Base-by-base conservation (phyloP, 2,329 filamentous ascomycete species). In the Colletotrichum scovillei region DNA sequence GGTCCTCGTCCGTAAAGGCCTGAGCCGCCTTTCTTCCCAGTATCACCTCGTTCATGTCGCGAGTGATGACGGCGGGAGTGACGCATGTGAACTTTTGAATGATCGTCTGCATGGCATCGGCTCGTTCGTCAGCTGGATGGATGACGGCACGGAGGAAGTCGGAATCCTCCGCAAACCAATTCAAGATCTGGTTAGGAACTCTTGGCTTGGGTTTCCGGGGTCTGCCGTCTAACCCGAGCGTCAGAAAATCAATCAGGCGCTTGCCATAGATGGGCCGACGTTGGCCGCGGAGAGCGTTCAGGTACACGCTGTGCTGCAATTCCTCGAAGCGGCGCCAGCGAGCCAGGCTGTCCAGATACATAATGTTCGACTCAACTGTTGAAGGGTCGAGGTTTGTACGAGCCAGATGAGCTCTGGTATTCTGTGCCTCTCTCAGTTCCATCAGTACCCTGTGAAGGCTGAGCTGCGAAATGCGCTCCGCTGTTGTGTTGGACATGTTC, bases 11-110 rank as follows among this genome's bases (percentile, higher is more conserved):
- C 14, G 87, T 85, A 67, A 94, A 89, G 0, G 86, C 86, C 58
- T 89, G 84, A 1, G 91, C 84, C 2, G 90, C 90, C 53, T 85
- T 87, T 1, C 86, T 84, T 0, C 93, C 93, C 7, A 97, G 86
- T 1, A 94, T 81, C 28, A 95, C 86, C 32, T 89, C 87, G 22
- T 91, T 90, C 77, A 97, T 87, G 76, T 97, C 95, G 35, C 93
- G 90, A 0, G 95, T 95, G 4, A 97, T 92, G 14, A 95, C 96
- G 1, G 94, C 92, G 2, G 97, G 97, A 0, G 97, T 98, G 42
- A 98, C 92, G 78, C 96, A 99, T 1, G 94, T 94, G 78, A 98
- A 99, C 80, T 96, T 94, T 75, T 93, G 91, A 66, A 99, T 92
- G 3, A 89, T 92, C 0, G 90, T 91, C 78, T 96, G 92, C 82